phyloP scores from a whole-genome alignment of 495 filamentous ascomycete genomes.

The Aspergillus ellipticus region DNA sequence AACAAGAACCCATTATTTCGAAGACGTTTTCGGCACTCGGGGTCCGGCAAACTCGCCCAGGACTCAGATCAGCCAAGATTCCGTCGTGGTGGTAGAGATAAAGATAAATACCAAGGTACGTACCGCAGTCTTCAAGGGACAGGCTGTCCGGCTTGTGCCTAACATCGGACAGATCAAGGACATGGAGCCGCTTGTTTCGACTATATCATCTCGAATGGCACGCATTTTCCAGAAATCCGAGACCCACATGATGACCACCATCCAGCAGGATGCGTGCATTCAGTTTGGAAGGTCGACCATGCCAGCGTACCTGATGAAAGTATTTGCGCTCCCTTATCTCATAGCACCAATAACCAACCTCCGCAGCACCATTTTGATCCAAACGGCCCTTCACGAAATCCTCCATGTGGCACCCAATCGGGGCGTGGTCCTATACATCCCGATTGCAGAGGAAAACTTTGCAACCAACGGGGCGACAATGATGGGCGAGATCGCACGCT shows the following conservation, averaged over 20 bases:
- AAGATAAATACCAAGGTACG: slow-evolving; percentile 80
- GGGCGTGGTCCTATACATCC: slow-evolving; percentile 68
- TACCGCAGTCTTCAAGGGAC: slow-evolving; percentile 2
- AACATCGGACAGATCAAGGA: slow-evolving; percentile 29
- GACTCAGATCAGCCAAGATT: slow-evolving; percentile 59
- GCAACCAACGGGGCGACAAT: slow-evolving; percentile 68
- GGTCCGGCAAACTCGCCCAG: slow-evolving; percentile 48
- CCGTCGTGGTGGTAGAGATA: slow-evolving; percentile 74
- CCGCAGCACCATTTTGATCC: slow-evolving; percentile 72
- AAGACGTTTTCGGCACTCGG: slow-evolving; percentile 55
- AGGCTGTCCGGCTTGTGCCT: neutral
- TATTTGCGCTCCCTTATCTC: slow-evolving; percentile 65
- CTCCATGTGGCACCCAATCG: slow-evolving; percentile 59
- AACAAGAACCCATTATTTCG: slow-evolving; percentile 53
- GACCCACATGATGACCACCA: slow-evolving; percentile 63
- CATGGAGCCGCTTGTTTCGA: slow-evolving; percentile 54
- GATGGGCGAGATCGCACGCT: slow-evolving; percentile 61
- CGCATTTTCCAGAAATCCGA: slow-evolving; percentile 69
- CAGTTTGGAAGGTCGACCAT: slow-evolving; percentile 68
- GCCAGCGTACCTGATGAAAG: slow-evolving; percentile 76
- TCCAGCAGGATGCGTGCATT: slow-evolving; percentile 73
- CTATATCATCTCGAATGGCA: slow-evolving; percentile 65
- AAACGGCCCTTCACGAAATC: slow-evolving; percentile 62
- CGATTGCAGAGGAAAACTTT: slow-evolving; percentile 64
- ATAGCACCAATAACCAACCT: slow-evolving; percentile 77